A percentile compares a stretch with the other conserved stretches of the same genome.
Conservation (phyloP, 2,329 filamentous ascomycete genomes). For the Fusarium sp. region DNA sequence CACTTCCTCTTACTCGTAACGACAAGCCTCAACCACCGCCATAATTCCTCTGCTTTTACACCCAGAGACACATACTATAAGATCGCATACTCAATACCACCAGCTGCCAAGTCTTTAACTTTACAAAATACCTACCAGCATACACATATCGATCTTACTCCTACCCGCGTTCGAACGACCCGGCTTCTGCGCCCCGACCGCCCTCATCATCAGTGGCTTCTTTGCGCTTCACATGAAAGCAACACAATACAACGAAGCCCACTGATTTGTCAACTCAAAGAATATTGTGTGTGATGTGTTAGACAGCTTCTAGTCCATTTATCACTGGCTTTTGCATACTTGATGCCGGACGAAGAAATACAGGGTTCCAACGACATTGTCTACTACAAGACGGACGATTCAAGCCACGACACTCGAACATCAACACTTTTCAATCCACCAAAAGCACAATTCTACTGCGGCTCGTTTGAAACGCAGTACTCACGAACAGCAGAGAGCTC, state of each 20-base stretch:
- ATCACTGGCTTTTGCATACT: slow-evolving; percentile 8
- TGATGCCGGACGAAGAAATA: slow-evolving; percentile 18
- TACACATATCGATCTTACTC: slow-evolving; percentile 14
- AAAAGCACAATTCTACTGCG: slow-evolving; percentile 10
- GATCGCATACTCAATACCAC: slow-evolving; percentile 4
- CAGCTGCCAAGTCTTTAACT: slow-evolving; percentile 23
- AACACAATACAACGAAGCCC: background rate
- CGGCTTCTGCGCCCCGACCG: background rate
- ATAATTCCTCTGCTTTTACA: slow-evolving; percentile 15
- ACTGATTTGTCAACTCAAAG: background rate
- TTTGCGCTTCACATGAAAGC: slow-evolving; percentile 7
- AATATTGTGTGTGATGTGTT: slow-evolving; percentile 12
- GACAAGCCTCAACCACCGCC: slow-evolving; percentile 1
- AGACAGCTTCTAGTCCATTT: slow-evolving; percentile 7
- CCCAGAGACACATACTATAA: slow-evolving; percentile 14
- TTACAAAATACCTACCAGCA: slow-evolving; percentile 20
- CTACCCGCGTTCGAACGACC: slow-evolving; percentile 12
- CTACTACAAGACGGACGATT: background rate
- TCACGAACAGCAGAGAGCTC: slow-evolving; percentile 21
- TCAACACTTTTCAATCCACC: slow-evolving; percentile 5
- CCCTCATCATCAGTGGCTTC: slow-evolving; percentile 1
- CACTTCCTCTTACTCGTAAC: slow-evolving; percentile 2
- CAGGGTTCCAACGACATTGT: background rate
- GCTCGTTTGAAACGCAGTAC: slow-evolving; percentile 15
- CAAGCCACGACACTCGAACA: slow-evolving; percentile 7